Evolutionary conservation across 2,329 filamentous ascomycete genomes (phyloP).

Genomic region (Alternaria sp.): DNA sequence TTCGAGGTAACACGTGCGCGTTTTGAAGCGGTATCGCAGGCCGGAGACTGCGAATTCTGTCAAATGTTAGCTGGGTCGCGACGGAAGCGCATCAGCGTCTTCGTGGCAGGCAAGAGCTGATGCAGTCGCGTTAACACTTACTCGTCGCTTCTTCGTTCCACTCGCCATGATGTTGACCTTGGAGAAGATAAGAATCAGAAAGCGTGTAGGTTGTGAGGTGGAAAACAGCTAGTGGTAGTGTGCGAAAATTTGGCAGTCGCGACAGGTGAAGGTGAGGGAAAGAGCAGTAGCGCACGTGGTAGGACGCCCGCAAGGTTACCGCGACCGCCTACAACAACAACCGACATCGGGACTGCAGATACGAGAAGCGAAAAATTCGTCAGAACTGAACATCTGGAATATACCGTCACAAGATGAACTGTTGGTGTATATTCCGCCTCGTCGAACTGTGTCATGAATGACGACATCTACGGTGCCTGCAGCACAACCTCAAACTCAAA

Average conservation of each 20-base stretch:
- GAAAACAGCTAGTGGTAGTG: neutral
- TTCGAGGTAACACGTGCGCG: neutral
- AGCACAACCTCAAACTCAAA: constrained; percentile 49
- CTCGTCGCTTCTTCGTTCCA: constrained; percentile 9
- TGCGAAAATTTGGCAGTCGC: neutral
- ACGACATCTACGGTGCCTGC: constrained; percentile 7
- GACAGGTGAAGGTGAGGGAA: neutral
- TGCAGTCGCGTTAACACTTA: neutral
- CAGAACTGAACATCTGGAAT: neutral
- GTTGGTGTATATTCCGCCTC: neutral
- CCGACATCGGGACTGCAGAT: too few species aligned
- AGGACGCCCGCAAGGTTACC: neutral
- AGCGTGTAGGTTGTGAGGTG: neutral
- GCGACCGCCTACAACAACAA: neutral
- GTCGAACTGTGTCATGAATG: neutral
- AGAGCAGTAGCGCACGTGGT: neutral
- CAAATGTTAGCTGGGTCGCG: neutral
- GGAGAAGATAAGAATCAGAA: neutral
- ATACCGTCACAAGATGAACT: neutral
- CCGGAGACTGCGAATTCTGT: constrained; percentile 2
- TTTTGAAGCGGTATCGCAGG: neutral
- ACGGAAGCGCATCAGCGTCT: too few species aligned
- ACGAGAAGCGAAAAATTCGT: neutral
- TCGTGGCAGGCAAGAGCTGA: too few species aligned
- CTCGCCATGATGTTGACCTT: constrained; percentile 3